Evolutionary conservation across 805 yeast genomes (phyloP).

Genomic region (Candida berthetii): DNA sequence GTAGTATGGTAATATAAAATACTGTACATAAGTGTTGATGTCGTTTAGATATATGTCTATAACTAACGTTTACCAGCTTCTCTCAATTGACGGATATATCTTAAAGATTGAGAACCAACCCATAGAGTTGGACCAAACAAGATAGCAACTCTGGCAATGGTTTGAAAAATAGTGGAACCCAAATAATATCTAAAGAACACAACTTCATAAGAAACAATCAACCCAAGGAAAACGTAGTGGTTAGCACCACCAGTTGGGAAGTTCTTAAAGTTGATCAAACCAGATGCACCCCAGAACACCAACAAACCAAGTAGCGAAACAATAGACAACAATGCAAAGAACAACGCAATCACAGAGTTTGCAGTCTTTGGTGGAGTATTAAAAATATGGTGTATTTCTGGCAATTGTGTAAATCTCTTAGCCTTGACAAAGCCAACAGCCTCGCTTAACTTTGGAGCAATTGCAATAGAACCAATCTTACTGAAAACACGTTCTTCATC

Average conservation of each 20-base stretch:
- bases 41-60: too few species aligned
- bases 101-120: conserved; percentile 21
- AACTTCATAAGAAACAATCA: conserved; percentile 15
- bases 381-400: conserved; percentile 22
- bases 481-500: conserved; percentile 2
- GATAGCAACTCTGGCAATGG: conserved; percentile 11
- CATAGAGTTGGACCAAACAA: conserved; percentile 20
- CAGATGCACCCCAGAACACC: conserved; percentile 11
- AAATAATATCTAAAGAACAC: conserved; percentile 20
- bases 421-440: conserved; percentile 9
- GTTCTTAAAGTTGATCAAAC: conserved; percentile 16
- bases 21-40: too few species aligned
- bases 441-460: conserved; percentile 11
- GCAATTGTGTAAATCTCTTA: conserved; percentile 14
- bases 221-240: conserved; percentile 12
- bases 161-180: conserved; percentile 17
- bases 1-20: too few species aligned
- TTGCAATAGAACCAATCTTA: conserved; percentile 13
- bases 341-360: conserved; percentile 10
- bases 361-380: conserved; percentile 15
- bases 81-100: conserved; percentile 19
- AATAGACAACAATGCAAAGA: conserved; percentile 12
- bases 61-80: conserved; percentile 19
- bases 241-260: conserved; percentile 7
- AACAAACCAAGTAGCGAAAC: conserved; percentile 8